Evolutionary conservation across 2,329 filamentous ascomycete genomes (phyloP).

Genomic region (Stenocarpella maydis): DNA sequence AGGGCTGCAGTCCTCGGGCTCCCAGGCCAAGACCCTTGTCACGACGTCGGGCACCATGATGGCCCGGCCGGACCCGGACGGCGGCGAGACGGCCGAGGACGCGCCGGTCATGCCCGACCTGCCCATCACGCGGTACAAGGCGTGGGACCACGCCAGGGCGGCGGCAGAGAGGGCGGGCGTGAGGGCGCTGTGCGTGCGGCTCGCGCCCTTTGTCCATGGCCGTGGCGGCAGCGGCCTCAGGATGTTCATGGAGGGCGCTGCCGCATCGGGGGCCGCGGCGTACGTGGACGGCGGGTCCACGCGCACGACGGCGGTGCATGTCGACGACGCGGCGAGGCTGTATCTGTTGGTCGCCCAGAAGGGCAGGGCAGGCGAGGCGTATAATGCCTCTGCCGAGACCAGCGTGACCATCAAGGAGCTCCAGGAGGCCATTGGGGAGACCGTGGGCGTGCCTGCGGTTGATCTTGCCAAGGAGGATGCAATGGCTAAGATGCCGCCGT

Average conservation of each 20-base stretch:
- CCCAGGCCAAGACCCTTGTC: constrained; percentile 46
- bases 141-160: constrained; percentile 45
- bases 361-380: constrained; percentile 25
- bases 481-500: constrained; percentile 40
- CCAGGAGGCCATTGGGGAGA: constrained; percentile 38
- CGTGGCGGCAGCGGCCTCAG: constrained; percentile 48
- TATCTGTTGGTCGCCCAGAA: constrained; percentile 30
- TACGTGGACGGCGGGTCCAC: constrained; percentile 26
- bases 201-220: constrained; percentile 55
- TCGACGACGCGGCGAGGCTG: constrained; percentile 33
- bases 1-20: constrained; percentile 42
- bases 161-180: constrained; percentile 44
- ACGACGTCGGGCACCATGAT: constrained; percentile 45
- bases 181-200: constrained; percentile 46
- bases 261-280: neutral
- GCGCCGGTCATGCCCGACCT: constrained; percentile 31
- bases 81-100: constrained; percentile 42
- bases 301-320: constrained; percentile 33
- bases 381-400: constrained; percentile 27
- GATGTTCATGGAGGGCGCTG: constrained; percentile 45
- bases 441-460: constrained; percentile 39
- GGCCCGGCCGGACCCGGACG: constrained; percentile 34
- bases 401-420: constrained; percentile 26
- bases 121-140: constrained; percentile 39
- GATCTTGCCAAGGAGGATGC: constrained; percentile 42